Percentiles rank a stretch among this genome's conserved stretches.
Conservation (phyloP, 148 eudicot species). For the Fagopyrum esculentum region DNA sequence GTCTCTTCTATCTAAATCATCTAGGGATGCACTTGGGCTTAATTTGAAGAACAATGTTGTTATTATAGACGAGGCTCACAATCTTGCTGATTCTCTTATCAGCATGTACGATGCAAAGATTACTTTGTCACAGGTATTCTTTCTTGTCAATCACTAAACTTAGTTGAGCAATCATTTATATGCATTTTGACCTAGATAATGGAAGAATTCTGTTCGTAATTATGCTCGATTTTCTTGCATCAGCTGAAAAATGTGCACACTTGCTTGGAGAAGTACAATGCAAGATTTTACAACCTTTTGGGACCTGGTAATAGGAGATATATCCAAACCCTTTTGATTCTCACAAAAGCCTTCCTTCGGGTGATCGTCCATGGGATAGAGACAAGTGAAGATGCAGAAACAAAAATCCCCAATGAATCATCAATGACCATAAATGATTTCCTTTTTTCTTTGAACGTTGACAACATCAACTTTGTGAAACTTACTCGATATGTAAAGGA, state of each 20-base stretch:
- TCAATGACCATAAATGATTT: constrained; percentile 80
- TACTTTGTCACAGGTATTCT: constrained; percentile 58
- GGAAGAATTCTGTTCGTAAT: background rate
- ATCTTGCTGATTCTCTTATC: constrained; percentile 92
- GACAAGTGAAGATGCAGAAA: constrained; percentile 11
- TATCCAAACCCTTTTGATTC: constrained; percentile 69
- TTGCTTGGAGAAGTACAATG: constrained; percentile 62
- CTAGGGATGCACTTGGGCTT: constrained; percentile 94
- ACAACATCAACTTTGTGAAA: constrained; percentile 87
- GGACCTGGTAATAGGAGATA: constrained; percentile 93
- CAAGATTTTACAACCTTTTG: constrained; percentile 59
- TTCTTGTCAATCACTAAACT: constrained; percentile 2
- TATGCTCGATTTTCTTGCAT: constrained; percentile 9
- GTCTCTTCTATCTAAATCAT: constrained; percentile 84
- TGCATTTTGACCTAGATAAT: background rate
- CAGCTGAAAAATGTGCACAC: constrained; percentile 68
- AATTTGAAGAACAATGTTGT: constrained; percentile 62
- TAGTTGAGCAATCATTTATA: background rate
- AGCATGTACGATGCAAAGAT: constrained; percentile 87
- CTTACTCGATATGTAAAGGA: constrained; percentile 71
- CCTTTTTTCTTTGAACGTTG: constrained; percentile 75
- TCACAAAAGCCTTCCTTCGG: constrained; percentile 64
- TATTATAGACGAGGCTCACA: constrained; percentile 95
- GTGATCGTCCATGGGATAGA: constrained; percentile 27
- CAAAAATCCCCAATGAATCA: constrained; percentile 32